Evolutionary conservation across 257 asterid species (phyloP).

Genomic region (Nemophila menziesii): DNA sequence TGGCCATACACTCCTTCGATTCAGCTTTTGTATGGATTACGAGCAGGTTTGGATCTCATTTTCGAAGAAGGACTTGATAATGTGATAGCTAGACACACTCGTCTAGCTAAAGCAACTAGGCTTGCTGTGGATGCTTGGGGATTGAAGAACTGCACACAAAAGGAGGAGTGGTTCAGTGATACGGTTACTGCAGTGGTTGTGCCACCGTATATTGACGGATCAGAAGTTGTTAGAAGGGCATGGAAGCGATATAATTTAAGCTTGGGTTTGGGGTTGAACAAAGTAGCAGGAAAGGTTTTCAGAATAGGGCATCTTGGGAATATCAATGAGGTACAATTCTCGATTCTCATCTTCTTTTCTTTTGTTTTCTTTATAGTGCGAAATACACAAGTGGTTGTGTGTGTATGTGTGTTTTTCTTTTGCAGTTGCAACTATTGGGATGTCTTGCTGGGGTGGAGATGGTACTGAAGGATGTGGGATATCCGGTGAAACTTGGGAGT

Average conservation of each 20-base stretch:
- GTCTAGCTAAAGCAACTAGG: constrained; percentile 95
- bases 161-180: constrained; percentile 93
- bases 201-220: constrained; percentile 71
- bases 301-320: constrained; percentile 98
- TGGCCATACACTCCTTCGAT: constrained; percentile 99
- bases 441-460: constrained; percentile 98
- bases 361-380: neutral
- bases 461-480: constrained; percentile 95
- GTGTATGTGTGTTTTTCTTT: neutral
- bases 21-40: constrained; percentile 82
- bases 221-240: constrained; percentile 65
- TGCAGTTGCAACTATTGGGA: constrained; percentile 87
- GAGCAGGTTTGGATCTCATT: constrained; percentile 80
- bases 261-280: constrained; percentile 94
- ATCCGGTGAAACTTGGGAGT: constrained; percentile 79
- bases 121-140: constrained; percentile 99
- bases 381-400: too few species aligned
- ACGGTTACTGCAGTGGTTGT: constrained; percentile 90
- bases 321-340: constrained; percentile 72
- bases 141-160: constrained; percentile 94
- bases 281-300: constrained; percentile 95
- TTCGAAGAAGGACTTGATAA: constrained; percentile 98
- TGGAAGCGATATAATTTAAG: constrained; percentile 95
- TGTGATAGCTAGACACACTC: constrained; percentile 68
- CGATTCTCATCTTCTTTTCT: neutral